Evolutionary conservation across 2,329 filamentous ascomycete genomes (phyloP), one percentile per base, ranked within the genome.

Genomic region (Colletotrichum noveboracense): DNA sequence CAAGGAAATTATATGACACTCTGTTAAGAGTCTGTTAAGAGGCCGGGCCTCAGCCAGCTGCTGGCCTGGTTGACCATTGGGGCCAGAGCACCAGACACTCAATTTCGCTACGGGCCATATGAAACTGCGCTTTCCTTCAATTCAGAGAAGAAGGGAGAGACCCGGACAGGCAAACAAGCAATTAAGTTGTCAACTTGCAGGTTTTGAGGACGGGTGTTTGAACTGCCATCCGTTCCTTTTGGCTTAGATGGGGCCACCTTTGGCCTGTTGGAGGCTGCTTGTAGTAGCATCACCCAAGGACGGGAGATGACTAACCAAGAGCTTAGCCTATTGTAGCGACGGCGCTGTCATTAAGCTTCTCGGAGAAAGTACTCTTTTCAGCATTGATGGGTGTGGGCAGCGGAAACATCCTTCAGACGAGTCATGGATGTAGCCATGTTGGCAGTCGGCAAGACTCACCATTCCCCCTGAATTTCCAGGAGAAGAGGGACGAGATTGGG

Each of bases 201-300:
- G 7, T 58, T 43, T 56, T 58, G 55, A 75, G 43, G 26, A 72
- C 62, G 55, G 62, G 62, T 48, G 43, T 24, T 38, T 43, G 32
- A 73, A 73, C 55, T 75, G 73, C 64, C 73, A 75, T 73, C 73
- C 62, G 69, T 73, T 75, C 69, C 69, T 73, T 36, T 68, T 24
- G 8, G 55, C 12, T 26, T 6, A 58, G 24, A 56, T 34, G 32
- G 62, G 38, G 26, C 32, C 38, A 34, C 36, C n/a, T 14, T n/a
- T 55, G 21, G 28, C 36, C 16, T 14, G 10, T 4, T 32, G 14
- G 36, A 61, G 24, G 52, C n/a, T 14, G 14, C 18, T 32, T 21
- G 36, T 60, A 36, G 36, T 18, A 24, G n/a, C 38, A 67, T 21
- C 18, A 56, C 28, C 58, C 65, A 55, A 36, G 48, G 30, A 18